Conservation (phyloP, 441 rosid species). For the Macaranga tanarius region DNA sequence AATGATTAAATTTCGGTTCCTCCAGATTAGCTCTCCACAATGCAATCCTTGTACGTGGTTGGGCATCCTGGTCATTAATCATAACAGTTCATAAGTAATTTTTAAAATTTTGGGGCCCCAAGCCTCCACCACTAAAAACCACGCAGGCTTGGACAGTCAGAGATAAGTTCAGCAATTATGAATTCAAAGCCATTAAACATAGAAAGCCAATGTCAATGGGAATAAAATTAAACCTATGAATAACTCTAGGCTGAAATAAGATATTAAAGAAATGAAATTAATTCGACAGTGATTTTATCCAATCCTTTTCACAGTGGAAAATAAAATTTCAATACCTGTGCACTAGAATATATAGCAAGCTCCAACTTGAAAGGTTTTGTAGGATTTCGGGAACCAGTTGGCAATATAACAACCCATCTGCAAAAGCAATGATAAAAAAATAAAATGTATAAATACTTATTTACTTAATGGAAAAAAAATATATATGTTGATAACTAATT, state of each 20-base stretch:
- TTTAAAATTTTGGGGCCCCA: background rate
- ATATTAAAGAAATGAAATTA: background rate
- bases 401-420: conserved; percentile 89
- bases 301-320: background rate
- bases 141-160: background rate
- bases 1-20: conserved; percentile 60
- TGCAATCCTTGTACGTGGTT: conserved; percentile 66
- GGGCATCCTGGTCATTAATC: conserved; percentile 66
- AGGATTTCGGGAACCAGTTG: conserved; percentile 73
- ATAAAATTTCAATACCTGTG: conserved; percentile 50
- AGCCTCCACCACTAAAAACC: background rate
- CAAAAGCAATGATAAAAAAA: conserved; percentile 24
- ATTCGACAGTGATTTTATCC: too few species aligned
- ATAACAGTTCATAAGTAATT: conserved; percentile 20
- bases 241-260: background rate
- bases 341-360: conserved; percentile 68
- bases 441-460: conserved; percentile 13
- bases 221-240: background rate
- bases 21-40: conserved; percentile 90
- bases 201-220: background rate
- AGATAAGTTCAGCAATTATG: background rate
- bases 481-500: background rate
- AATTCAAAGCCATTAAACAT: background rate
- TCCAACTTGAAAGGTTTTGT: conserved; percentile 77
- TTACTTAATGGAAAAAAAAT: conserved; percentile 2